Conservation (phyloP, 805 yeast genomes). For the Spathaspora girioi region DNA sequence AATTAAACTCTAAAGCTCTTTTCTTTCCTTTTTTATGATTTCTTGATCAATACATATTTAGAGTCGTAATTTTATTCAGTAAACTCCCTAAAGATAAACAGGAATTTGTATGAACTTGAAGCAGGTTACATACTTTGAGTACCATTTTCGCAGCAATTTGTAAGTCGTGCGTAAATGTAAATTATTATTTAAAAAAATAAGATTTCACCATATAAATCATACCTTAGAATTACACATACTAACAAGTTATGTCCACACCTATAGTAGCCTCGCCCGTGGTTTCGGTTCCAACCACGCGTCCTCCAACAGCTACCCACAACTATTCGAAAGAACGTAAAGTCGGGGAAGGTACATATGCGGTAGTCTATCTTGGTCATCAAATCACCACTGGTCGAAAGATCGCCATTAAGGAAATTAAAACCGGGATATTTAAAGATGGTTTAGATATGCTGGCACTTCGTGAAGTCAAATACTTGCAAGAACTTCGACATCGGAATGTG, state of each 20-base stretch:
- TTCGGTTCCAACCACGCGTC: background rate
- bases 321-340: constrained; percentile 71
- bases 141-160: too few species aligned
- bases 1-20: too few species aligned
- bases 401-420: constrained; percentile 94
- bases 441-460: constrained; percentile 96
- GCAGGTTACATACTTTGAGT: too few species aligned
- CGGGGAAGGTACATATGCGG: constrained; percentile 99
- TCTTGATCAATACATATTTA: too few species aligned
- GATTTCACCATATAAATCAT: too few species aligned
- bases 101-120: too few species aligned
- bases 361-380: constrained; percentile 82
- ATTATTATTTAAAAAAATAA: too few species aligned
- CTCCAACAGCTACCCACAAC: constrained; percentile 11
- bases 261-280: background rate
- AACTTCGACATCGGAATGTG: constrained; percentile 65
- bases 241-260: constrained; percentile 4
- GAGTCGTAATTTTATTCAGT: too few species aligned
- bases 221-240: too few species aligned
- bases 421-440: constrained; percentile 93
- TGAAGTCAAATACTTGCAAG: constrained; percentile 86
- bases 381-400: constrained; percentile 51
- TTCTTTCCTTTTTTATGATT: too few species aligned
- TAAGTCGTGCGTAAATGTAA: too few species aligned
- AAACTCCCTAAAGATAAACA: too few species aligned